These are phyloP conservation scores for Psilocybe cubensis DNA, from an alignment of 768 basidiomycete species.

Conservation along the genomic window DNA sequence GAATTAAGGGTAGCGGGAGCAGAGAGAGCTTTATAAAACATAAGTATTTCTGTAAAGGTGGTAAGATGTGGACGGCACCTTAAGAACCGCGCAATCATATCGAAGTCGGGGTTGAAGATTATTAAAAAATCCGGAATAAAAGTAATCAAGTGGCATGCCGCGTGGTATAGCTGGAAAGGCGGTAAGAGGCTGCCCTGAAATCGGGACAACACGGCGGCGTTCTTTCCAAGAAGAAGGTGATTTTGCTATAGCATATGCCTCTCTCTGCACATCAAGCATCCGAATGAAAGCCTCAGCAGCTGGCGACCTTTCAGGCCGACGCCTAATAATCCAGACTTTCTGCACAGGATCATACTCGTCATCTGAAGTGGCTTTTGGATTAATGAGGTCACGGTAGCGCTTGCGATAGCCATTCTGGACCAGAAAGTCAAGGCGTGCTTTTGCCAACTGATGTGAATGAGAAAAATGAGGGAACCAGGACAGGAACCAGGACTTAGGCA, in stretches of 20 bases:
- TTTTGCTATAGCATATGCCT: neutral
- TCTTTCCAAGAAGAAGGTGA: neutral
- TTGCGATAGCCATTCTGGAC: constrained; percentile 7
- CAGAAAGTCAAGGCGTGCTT: constrained; percentile 5
- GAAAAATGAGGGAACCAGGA: neutral
- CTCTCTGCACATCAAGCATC: constrained; percentile 8
- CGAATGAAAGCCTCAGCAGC: constrained; percentile 11
- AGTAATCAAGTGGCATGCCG: constrained; percentile 19
- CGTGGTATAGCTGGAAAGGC: constrained; percentile 7
- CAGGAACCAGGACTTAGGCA: neutral
- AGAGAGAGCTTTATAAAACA: too few species aligned
- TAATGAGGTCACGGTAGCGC: constrained; percentile 6
- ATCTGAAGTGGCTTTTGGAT: constrained; percentile 15
- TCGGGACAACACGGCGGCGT: constrained; percentile 10
- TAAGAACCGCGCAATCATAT: too few species aligned
- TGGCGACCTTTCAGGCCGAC: constrained; percentile 11
- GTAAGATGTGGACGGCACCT: too few species aligned
- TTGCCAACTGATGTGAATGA: constrained; percentile 8
- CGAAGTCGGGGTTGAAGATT: constrained; percentile 5
- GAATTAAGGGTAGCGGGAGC: too few species aligned
- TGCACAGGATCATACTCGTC: constrained; percentile 7
- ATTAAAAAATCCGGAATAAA: constrained; percentile 18
- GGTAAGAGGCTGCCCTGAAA: neutral
- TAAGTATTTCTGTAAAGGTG: too few species aligned
- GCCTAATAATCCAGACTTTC: constrained; percentile 3